Evolutionary conservation across 2,329 filamentous ascomycete genomes (phyloP), one percentile per base, ranked within the genome.

Genomic region (Fusarium palustre): DNA sequence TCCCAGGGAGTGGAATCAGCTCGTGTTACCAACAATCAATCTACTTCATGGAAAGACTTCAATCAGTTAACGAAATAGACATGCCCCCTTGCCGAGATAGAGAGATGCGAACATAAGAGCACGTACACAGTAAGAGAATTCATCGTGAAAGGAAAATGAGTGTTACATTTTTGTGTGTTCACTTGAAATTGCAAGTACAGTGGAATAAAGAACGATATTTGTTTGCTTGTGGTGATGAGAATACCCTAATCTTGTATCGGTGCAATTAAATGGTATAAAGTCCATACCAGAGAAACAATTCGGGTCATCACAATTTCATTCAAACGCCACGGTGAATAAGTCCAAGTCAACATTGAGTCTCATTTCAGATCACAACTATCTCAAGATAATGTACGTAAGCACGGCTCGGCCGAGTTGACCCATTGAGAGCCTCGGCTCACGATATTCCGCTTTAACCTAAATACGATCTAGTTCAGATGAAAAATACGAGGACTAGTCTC

Each of bases 401-500:
- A 25, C 33, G 39, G 28, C 28, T 48, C 53, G 60, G 62, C 54
- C 54, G 53, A 65, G 49, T 49, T 42, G 10, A 42, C 41, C n/a
- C 7, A 48, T 48, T 15, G 42, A 39, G 62, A 39, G 62, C 46
- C 61, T 65, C 54, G 60, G 60, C 54, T 41, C 12, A 1, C 6
- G 25, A 36, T 18, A 22, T 18, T 53, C 62, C 53, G 60, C 22
- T 34, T 64, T 22, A 39, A 46, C 34, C 33, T 10, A 18, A 50
- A 50, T 9, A 1, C 20, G n/a, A 36, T 49, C 7, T 50, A 38
- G 59, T 50, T 18, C 34, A 28, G 41, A 50, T 28, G 30, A 41
- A 31, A 34, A 57, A 64, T 59, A 59, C 42, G 60, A 53, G 41
- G 22, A 22, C 61, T 64, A 64, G 36, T 22, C 60, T 59, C 15